Evolutionary conservation across 257 asterid genomes (phyloP).

Genomic region (Primulina tabacum): DNA sequence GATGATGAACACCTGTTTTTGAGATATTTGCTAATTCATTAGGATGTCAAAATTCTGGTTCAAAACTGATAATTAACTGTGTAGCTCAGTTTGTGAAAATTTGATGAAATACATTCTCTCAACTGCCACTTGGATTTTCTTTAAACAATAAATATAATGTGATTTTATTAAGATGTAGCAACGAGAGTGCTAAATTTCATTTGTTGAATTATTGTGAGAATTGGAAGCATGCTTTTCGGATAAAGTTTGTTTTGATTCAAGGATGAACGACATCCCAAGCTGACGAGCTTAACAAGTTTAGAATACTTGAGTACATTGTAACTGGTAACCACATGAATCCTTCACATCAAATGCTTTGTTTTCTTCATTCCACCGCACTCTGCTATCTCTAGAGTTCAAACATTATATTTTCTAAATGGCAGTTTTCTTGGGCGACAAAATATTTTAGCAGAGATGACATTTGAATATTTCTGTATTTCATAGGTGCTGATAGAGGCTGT

Average conservation of each 20-base stretch:
- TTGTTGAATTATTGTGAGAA: constrained; percentile 3
- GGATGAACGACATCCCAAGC: constrained; percentile 12
- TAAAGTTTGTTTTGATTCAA: constrained; percentile 3
- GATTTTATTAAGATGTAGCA: constrained; percentile 2
- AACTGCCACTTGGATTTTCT: constrained; percentile 10
- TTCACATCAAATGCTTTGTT: neutral
- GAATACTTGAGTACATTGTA: constrained; percentile 9
- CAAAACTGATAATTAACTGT: constrained; percentile 5
- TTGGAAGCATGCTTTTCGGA: constrained; percentile 9
- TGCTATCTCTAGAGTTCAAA: constrained; percentile 6
- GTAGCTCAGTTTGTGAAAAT: constrained; percentile 3
- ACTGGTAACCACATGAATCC: neutral
- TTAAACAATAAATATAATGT: neutral
- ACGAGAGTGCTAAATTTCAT: neutral
- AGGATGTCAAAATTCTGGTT: neutral
- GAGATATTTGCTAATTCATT: neutral
- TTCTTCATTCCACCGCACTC: neutral
- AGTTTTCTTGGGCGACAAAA: constrained; percentile 6
- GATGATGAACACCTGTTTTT: neutral
- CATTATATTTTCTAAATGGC: neutral
- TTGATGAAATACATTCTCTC: neutral
- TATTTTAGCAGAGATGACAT: neutral
- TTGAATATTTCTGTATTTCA: constrained; percentile 16
- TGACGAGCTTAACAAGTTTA: constrained; percentile 8
- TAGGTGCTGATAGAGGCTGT: no score